These are phyloP conservation scores for Talaromyces adpressus DNA, from an alignment of 495 filamentous ascomycete species.

Conservation along the genomic window DNA sequence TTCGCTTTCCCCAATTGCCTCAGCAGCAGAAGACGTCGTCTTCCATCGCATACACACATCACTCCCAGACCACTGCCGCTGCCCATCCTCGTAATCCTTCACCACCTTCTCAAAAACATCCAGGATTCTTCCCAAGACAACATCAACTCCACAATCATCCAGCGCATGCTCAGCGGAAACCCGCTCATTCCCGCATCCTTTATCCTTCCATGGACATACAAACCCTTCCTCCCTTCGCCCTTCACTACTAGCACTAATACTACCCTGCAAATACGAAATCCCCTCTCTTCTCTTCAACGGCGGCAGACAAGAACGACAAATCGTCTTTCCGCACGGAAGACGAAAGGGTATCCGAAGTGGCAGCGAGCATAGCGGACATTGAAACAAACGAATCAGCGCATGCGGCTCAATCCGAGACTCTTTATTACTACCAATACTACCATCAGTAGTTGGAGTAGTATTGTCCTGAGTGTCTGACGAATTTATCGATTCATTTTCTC, in stretches of 20 bases:
- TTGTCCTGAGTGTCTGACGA: not conserved
- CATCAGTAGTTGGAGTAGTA: not conserved
- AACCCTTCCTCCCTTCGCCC: conserved; percentile 60
- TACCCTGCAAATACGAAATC: conserved; percentile 64
- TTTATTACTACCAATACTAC: conserved; percentile 33
- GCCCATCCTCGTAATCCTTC: conserved; percentile 17
- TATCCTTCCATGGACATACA: conserved; percentile 56
- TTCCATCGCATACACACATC: conserved; percentile 21
- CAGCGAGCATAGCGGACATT: conserved; percentile 67
- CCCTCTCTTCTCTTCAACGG: conserved; percentile 50
- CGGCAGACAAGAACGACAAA: conserved; percentile 74
- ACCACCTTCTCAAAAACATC: conserved; percentile 44
- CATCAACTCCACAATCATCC: conserved; percentile 69
- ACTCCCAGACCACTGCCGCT: conserved; percentile 17
- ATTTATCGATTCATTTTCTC: not conserved
- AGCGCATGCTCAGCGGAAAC: conserved; percentile 56
- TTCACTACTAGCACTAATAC: not conserved
- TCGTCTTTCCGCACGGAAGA: conserved; percentile 73
- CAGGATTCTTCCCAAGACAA: conserved; percentile 61
- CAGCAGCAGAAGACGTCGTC: not conserved
- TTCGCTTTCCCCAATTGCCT: conserved; percentile 24
- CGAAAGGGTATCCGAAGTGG: conserved; percentile 64
- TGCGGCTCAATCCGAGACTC: conserved; percentile 13
- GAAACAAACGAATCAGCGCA: conserved; percentile 51
- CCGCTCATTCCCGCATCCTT: conserved; percentile 33